Base-by-base conservation (phyloP, 371 early-diverging fungal species). In the Blastocladiella emersonii region DNA sequence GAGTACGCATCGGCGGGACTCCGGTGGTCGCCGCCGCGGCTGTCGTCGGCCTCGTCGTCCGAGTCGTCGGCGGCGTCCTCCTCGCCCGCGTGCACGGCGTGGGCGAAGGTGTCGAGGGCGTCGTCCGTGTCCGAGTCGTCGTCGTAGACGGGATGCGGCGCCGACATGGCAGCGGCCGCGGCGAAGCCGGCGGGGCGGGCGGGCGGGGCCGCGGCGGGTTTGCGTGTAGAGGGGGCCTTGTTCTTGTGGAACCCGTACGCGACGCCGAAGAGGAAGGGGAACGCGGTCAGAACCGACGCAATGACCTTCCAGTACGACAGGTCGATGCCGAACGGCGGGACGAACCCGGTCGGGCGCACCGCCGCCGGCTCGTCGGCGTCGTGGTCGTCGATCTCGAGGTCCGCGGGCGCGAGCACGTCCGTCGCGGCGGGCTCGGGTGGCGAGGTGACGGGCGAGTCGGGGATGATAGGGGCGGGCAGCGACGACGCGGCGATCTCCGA, bases 81-180 rank as follows among this genome's bases (percentile, higher is more conserved):
- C 1, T 48, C n/a, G 25, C n/a, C 23, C 8, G 23, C 48, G 2
- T 48, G 48, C 8, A 13, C 39, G 8, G 39, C 39, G 48, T 48
- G 48, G 5, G 25, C 48, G 23, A 48, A 48, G 23, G n/a, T 8
- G 48, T 48, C 48, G 3, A 48, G 48, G 23, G 48, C 48, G 7
- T 48, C 48, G 48, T 48, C 48, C 48, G 48, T 48, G n/a, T 48
- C 48, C n/a, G n/a, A 21, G n/a, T 48, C 48, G 48, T 48, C 48
- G 25, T n/a, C 39, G 48, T 2, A 7, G 25, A n/a, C n/a, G 23
- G 48, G 39, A 37, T 48, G n/a, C 21, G 25, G 23, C 48, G 25
- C n/a, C 48, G 48, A 37, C 23, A 1, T 6, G 48, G 48, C 41
- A 5, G 19, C 19, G 13, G 41, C 41, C 41, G 41, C 8, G 41